Evolutionary conservation across 306 rosid species (phyloP), one percentile per base, ranked within the genome.

Genomic region (Cyamopsis tetragonoloba): DNA sequence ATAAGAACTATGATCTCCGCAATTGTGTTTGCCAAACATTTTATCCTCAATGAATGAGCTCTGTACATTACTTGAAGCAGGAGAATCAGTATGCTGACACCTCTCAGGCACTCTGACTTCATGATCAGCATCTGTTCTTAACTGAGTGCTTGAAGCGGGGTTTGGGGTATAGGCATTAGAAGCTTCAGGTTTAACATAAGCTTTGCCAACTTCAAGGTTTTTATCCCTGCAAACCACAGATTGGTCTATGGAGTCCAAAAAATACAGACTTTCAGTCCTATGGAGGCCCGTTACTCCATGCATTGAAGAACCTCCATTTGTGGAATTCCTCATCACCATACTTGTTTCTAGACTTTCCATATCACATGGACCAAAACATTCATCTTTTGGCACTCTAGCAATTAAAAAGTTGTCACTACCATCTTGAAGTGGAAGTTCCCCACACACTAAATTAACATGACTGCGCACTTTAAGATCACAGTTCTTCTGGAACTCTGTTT

Each of bases 61-160:
- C 22, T 43, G 77, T 50, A 53, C 72, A 79, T 74, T 66, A 32
- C 80, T 49, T 42, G 72, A 66, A 74, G 81, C 76, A 70, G 62
- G 58, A 62, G 8, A 54, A 56, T 38, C 72, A 61, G 14, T 61
- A 70, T 32, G 64, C 17, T 24, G 82, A 28, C 69, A 61, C 37
- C 56, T 47, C 77, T 82, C 76, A 37, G 42, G 71, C 67, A 7
- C 42, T 32, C 41, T 67, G 64, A 62, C 10, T 27, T 48, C 49
- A 56, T 26, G 9, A 58, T 68, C 66, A 28, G 39, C 60, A 73
- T 54, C 74, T 18, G 76, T 70, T 54, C 19, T 73, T 72, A 70
- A 60, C 24, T 12, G 76, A 68, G 53, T 44, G 57, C 26, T 47
- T 41, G 70, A 19, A 18, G 32, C 15, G 54, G 64, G 47, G 34